A percentile compares a stretch with the other conserved stretches of the same genome.
Evolutionary conservation across 768 basidiomycete species (phyloP).

Genomic region (Amanita thiersii): DNA sequence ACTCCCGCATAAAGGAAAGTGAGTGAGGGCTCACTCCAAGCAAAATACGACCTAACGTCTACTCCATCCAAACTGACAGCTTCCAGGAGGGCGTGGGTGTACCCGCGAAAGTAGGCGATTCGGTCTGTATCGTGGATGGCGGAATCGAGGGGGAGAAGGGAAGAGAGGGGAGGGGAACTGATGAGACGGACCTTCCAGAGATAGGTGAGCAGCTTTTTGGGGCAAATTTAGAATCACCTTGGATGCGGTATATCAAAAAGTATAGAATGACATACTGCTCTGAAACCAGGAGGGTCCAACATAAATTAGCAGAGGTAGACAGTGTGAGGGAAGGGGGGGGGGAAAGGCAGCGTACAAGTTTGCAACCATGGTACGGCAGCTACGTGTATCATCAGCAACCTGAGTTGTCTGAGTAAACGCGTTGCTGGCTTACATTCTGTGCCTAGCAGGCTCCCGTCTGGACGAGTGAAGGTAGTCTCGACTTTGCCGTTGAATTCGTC

Average conservation of each 20-base stretch:
- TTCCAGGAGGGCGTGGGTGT: conserved; percentile 40
- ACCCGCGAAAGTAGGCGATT: conserved; percentile 53
- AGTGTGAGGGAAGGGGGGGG: too few relatives aligned
- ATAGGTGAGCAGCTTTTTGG: conserved; percentile 61
- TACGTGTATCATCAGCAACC: too few relatives aligned
- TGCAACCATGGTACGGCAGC: conserved; percentile 59
- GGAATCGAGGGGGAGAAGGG: conserved; percentile 12
- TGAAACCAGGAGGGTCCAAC: too few relatives aligned
- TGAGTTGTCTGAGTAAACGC: too few relatives aligned
- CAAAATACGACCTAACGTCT: conserved; percentile 51
- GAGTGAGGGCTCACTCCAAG: conserved; percentile 44
- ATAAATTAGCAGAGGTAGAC: too few relatives aligned
- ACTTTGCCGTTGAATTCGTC: conserved; percentile 51
- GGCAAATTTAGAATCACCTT: too few relatives aligned
- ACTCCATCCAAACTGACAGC: conserved; percentile 52
- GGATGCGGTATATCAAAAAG: not conserved
- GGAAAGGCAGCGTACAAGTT: conserved; percentile 31
- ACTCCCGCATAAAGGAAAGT: not conserved
- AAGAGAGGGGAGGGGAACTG: conserved; percentile 11
- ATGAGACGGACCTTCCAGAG: conserved; percentile 47
- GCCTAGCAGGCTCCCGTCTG: conserved; percentile 52
- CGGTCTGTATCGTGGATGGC: conserved; percentile 52
- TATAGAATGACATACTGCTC: too few relatives aligned
- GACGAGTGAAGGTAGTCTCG: conserved; percentile 41
- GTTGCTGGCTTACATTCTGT: conserved; percentile 44